Percentiles rank a stretch among this genome's conserved stretches.
These are phyloP conservation scores for Rosa hybrid DNA, from an alignment of 331 rosid species.

Conservation along the genomic window DNA sequence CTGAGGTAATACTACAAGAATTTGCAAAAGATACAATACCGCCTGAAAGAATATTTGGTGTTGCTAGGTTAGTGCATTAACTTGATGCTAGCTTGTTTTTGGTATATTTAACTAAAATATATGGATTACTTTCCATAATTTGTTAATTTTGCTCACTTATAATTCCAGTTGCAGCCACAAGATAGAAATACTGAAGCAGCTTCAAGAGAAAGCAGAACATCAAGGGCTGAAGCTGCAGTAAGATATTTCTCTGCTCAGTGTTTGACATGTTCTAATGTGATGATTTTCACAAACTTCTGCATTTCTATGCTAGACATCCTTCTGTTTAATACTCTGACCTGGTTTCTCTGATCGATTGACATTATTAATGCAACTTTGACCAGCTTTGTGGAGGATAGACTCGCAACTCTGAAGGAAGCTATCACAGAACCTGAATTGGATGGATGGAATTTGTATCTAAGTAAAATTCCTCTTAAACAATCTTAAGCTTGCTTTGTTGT, in stretches of 20 bases:
- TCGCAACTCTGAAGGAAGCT: slow-evolving; percentile 76
- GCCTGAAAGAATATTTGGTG: slow-evolving; percentile 81
- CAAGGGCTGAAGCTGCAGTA: slow-evolving; percentile 82
- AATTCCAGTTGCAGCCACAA: slow-evolving; percentile 55
- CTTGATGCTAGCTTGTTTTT: neutral
- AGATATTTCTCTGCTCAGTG: slow-evolving; percentile 34
- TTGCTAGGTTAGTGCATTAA: slow-evolving; percentile 65
- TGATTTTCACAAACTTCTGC: neutral
- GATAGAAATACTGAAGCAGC: slow-evolving; percentile 80
- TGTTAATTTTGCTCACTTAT: slow-evolving; percentile 12
- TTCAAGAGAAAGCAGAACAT: slow-evolving; percentile 57
- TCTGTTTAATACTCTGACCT: neutral
- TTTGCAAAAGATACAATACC: slow-evolving; percentile 78
- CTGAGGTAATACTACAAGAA: slow-evolving; percentile 73
- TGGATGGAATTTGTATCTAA: slow-evolving; percentile 81
- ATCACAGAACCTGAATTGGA: slow-evolving; percentile 81
- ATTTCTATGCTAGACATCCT: neutral
- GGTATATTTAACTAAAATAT: neutral
- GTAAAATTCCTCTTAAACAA: slow-evolving; percentile 31
- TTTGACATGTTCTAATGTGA: neutral
- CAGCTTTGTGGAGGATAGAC: slow-evolving; percentile 91
- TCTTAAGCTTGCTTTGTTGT: neutral
- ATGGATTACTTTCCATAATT: neutral
- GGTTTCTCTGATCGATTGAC: slow-evolving; percentile 2
- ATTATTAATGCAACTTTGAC: slow-evolving; percentile 23